phyloP scores from a whole-genome alignment of 768 basidiomycete species.

The Tubosaeta sp. region DNA sequence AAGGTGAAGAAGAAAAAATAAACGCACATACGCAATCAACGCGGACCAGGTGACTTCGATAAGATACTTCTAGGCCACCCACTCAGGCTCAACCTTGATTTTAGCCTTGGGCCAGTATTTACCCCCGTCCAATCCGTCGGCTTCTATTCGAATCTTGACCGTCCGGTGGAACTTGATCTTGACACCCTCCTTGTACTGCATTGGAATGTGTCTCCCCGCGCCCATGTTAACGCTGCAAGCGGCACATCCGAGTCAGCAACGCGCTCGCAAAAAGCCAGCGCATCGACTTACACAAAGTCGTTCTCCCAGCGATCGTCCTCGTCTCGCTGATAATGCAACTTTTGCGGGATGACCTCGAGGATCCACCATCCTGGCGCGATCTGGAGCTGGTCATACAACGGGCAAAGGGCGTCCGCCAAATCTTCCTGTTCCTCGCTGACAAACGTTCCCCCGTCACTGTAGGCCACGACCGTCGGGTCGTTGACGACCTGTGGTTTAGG shows the following conservation, averaged over 20 bases:
- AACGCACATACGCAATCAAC: not conserved
- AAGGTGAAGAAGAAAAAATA: not conserved
- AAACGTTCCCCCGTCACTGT: constrained; percentile 17
- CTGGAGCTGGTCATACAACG: constrained; percentile 55
- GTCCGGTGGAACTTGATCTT: constrained; percentile 46
- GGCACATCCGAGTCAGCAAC: not conserved
- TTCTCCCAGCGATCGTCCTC: constrained; percentile 14
- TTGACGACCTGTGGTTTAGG: constrained; percentile 15
- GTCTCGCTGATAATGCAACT: constrained; percentile 24
- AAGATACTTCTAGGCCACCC: constrained; percentile 33
- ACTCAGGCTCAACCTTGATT: constrained; percentile 34
- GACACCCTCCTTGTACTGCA: constrained; percentile 32
- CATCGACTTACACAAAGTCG: constrained; percentile 15
- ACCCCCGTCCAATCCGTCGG: constrained; percentile 29
- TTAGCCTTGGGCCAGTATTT: constrained; percentile 41
- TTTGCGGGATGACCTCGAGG: constrained; percentile 50
- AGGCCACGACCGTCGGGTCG: constrained; percentile 14
- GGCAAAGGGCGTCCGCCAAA: constrained; percentile 49
- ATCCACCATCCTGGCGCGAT: constrained; percentile 56
- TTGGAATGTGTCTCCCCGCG: constrained; percentile 38
- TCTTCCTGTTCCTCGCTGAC: constrained; percentile 62
- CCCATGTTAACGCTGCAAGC: constrained; percentile 35
- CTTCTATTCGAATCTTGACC: constrained; percentile 50
- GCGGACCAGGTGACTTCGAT: not conserved
- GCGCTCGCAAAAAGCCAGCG: not conserved